Evolutionary conservation across 441 rosid genomes (phyloP), one percentile per base, ranked within the genome.

Genomic region (Populus hybrid): DNA sequence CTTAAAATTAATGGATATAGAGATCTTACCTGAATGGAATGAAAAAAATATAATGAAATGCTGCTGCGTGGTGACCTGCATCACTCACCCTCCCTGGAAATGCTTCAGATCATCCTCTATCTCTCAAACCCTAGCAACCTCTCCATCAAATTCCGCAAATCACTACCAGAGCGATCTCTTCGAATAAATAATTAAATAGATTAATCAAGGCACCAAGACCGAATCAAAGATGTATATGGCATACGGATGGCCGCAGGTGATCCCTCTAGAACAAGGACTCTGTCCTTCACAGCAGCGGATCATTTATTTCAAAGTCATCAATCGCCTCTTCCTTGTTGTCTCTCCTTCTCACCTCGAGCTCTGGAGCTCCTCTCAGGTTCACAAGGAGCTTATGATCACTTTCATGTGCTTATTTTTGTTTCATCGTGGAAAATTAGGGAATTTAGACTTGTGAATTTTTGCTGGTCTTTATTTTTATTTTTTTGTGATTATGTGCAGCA

Each of bases 221-320:
- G 59, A 6, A 30, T 59, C 36, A 78, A 68, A 82, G 75, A 90
- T 94, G 98, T 96, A 94, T 84, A 93, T 92, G 98, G 92, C 97
- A 26, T 96, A 94, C 63, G 99, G 99, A 78, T 96, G 95, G 97
- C 99, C 98, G 69, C 99, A 96, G 88, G 97, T 96, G 87, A 94
- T 96, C 75, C 96, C 96, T 26, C 83, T 96, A 50, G 92, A 91
- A 57, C 81, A 85, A 42, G 93, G 92, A 40, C 78, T 77, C 0
- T 90, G 90, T 77, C 90, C 97, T 70, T 90, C 98, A 54, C 61
- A 54, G 67, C 98, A 93, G 79, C 85, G 82, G 74, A 83, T 92
- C 82, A 83, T 96, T 35, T 96, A 85, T 81, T 88, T 96, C 76
- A 96, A 89, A 80, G 82, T 94, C 86, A 81, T 84, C 69, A 89